These are phyloP conservation scores for Cutaneotrichosporon curvatum DNA, from an alignment of 1,284 basidiomycete genomes.

Conservation along the genomic window DNA sequence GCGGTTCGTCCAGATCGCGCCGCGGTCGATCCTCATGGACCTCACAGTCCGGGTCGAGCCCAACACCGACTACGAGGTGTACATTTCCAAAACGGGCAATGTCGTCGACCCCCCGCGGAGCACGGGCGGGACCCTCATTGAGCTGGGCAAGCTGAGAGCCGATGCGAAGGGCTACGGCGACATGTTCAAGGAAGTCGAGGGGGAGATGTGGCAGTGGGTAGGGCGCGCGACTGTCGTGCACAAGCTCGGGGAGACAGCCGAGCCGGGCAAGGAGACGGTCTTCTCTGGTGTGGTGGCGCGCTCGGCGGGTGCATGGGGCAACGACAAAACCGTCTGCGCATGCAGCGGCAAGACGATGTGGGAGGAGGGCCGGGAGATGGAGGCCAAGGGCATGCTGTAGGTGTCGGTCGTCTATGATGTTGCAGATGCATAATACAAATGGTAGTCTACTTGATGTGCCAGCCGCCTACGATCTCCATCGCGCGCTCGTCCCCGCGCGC, in stretches of 20 bases:
- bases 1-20: conserved; percentile 45
- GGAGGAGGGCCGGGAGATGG: conserved; percentile 47
- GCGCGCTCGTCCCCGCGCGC: conserved; percentile 63
- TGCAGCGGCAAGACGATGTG: conserved; percentile 47
- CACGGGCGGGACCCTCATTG: conserved; percentile 34
- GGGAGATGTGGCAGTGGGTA: conserved; percentile 46
- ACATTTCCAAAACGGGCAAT: conserved; percentile 44
- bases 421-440: no score
- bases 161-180: conserved; percentile 47
- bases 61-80: conserved; percentile 23
- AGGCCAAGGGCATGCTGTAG: conserved; percentile 26
- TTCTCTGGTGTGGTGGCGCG: conserved; percentile 47
- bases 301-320: conserved; percentile 46
- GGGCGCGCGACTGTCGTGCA: conserved; percentile 45
- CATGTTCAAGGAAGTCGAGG: conserved; percentile 44
- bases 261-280: conserved; percentile 15
- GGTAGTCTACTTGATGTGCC: conserved; percentile 52
- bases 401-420: no score
- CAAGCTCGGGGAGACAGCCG: conserved; percentile 3
- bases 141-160: conserved; percentile 34
- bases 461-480: conserved; percentile 81
- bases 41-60: conserved; percentile 43
- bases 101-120: conserved; percentile 40
- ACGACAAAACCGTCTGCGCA: conserved; percentile 48
- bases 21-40: conserved; percentile 42